phyloP scores from a whole-genome alignment of 345 rosid species.

The Heritiera littoralis region DNA sequence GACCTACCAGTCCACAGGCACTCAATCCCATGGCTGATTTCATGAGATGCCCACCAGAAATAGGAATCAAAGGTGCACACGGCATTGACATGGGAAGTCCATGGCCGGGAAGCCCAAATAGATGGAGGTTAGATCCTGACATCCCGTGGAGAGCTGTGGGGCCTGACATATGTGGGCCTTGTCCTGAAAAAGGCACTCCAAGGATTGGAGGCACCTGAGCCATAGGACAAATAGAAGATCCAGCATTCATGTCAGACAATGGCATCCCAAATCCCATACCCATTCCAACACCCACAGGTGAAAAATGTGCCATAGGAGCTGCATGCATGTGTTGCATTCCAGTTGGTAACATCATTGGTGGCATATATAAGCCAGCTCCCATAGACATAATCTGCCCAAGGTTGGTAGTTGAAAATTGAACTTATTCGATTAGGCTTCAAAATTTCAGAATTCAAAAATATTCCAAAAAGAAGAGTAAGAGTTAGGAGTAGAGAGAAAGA shows the following conservation, averaged over 20 bases:
- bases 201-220: conserved; percentile 51
- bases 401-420: conserved; percentile 10
- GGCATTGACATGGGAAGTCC: conserved; percentile 50
- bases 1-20: conserved; percentile 32
- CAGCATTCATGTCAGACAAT: conserved; percentile 51
- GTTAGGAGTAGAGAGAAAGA: not conserved
- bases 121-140: conserved; percentile 46
- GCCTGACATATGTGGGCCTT: conserved; percentile 38
- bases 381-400: conserved; percentile 74
- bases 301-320: conserved; percentile 54
- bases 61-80: conserved; percentile 35
- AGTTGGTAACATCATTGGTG: conserved; percentile 67
- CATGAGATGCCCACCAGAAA: conserved; percentile 40
- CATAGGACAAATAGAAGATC: conserved; percentile 45
- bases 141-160: conserved; percentile 37
- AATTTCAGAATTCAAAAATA: conserved; percentile 10
- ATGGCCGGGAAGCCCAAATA: conserved; percentile 46
- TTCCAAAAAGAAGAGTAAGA: not conserved
- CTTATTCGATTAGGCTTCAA: conserved; percentile 20
- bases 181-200: conserved; percentile 54
- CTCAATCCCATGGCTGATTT: conserved; percentile 38
- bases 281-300: conserved; percentile 55
- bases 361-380: conserved; percentile 77
- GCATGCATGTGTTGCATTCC: conserved; percentile 71
- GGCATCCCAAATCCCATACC: conserved; percentile 68